These are phyloP conservation scores for Platanthera guangdongensis DNA, from an alignment of 106 monocot genomes.

Conservation along the genomic window DNA sequence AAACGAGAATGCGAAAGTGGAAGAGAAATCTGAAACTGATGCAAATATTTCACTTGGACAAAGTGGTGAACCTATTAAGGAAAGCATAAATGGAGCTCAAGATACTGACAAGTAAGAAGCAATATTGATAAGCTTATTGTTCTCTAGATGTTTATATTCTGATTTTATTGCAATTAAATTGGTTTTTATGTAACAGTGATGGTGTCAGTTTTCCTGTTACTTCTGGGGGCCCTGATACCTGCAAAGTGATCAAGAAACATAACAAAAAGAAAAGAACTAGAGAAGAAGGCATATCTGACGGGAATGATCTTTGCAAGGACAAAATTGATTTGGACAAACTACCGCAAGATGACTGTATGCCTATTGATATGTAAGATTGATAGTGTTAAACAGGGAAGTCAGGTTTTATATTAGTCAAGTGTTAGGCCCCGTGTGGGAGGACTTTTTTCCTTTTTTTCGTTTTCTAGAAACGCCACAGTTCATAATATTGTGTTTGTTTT, in stretches of 20 bases:
- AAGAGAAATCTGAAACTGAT: constrained; percentile 10
- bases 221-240: constrained; percentile 12
- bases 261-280: constrained; percentile 32
- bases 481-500: too few species aligned
- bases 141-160: too few species aligned
- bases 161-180: neutral
- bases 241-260: constrained; percentile 34
- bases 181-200: constrained; percentile 8
- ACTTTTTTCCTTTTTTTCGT: too few species aligned
- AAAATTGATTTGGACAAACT: neutral
- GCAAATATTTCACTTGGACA: constrained; percentile 5
- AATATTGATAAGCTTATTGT: neutral
- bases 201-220: neutral
- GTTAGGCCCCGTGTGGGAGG: neutral
- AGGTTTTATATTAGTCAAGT: neutral
- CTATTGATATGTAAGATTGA: constrained; percentile 1
- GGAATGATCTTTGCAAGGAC: neutral
- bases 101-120: constrained; percentile 17
- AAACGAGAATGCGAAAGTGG: constrained; percentile 29
- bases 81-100: constrained; percentile 10
- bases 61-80: constrained; percentile 6
- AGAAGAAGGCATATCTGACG: neutral
- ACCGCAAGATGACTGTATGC: neutral
- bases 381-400: neutral
- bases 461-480: too few species aligned